Base-by-base conservation (phyloP, 1,139 yeast genomes). In the Taphrina wiesneri region DNA sequence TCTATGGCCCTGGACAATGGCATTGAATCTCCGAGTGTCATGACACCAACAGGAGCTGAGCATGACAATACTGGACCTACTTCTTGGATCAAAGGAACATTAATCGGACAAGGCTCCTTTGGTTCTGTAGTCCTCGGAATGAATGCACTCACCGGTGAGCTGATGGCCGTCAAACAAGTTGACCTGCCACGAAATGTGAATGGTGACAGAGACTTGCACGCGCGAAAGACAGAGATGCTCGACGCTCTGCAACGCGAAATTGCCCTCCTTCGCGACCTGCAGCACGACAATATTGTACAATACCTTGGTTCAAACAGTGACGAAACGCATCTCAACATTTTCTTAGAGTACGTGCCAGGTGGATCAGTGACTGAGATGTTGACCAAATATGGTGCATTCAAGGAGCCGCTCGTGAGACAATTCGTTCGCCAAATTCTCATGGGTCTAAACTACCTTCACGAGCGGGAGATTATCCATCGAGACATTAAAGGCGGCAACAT, bases 131-230 rank as follows among this genome's bases (percentile, higher is more conserved):
- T 83, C 73, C 81, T 95, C 68, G 98, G 97, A 0, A 81, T 95
- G 73, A 95, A 95, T 76, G 95, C 91, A 17, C 93, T 98, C 0
- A 91, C 97, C 0, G 98, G 99, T 66, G 99, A 95, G 73, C 91
- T 95, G 96, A 86, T 95, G 78, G 99, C 99, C 0, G 99, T 95
- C 1, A 95, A 95, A 74, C 99, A 95, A 75, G 97, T 93, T 4
- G 86, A 83, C 63, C 88, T 88, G 6, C 87, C 90, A 1, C 80
- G 77, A 61, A 77, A 80, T 32, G 75, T 80, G 17, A 76, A 77
- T 15, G 84, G 80, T 65, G 46, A 61, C 25, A 78, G 78, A 61
- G 77, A 77, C 52, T 9, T 62, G 13, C 83, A 87, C 56, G 75
- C 75, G 7, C 71, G 72, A 17, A 79, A 81, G 56, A 78, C 78